Base-by-base conservation (phyloP, 768 basidiomycete species). In the Mycena filopes region DNA sequence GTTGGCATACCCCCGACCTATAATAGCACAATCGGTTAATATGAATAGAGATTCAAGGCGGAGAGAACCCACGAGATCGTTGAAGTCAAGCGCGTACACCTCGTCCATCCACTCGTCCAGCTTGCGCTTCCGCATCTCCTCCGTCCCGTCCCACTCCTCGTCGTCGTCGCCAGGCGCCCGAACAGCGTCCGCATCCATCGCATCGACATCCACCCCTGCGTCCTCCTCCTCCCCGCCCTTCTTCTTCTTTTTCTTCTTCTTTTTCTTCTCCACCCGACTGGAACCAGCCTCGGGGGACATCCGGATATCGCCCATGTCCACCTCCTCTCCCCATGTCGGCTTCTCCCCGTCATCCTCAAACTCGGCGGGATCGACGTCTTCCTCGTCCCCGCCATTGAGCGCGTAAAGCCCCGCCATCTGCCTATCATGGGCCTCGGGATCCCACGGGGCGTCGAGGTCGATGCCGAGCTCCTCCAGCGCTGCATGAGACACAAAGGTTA, bases 381-480 rank as follows among this genome's bases (percentile, higher is more conserved):
- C 76, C 11, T 66, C 75, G 9, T 81, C 58, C 6, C 78, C 78
- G n/a, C 65, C 76, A 38, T 81, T 83, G 4, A 85, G 82, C 13
- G 80, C 87, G 72, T 95, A 94, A 26, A 98, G 74, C 23, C 82
- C 84, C 0, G 86, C 82, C 91, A 99, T 95, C 74, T 94, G 92
- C 38, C 76, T 78, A 68, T 98, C 95, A 73, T 98, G 94, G 59
- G 87, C 86, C 13, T 84, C 87, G 15, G 94, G 91, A 71, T 98
- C 95, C 92, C 94, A 99, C 47, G 98, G 96, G 1, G 89, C 94
- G 13, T 99, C 96, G 8, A 99, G 79, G 70, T 97, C 94, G 51
- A 69, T 65, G 20, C 68, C 68, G 4, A 97, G 82, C 43, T 85
- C 86, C 55, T 84, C 79, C 54, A 95, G 76, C 4, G 87, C 93